phyloP scores from a whole-genome alignment of 2,329 filamentous ascomycete genomes.

The Cladophialophora psammophila region DNA sequence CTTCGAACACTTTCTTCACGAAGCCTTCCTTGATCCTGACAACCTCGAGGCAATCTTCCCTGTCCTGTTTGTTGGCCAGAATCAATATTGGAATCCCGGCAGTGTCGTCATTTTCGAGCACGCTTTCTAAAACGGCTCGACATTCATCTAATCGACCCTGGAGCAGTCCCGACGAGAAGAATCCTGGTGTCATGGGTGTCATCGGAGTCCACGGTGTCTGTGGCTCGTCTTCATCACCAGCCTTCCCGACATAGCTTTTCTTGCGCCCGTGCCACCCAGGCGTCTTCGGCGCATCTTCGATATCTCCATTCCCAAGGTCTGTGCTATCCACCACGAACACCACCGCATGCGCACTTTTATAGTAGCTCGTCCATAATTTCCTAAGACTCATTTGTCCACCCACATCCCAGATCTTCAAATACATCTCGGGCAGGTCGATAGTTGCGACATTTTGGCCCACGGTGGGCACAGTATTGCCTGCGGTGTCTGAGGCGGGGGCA shows the following conservation, averaged over 20 bases:
- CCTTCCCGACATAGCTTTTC: constrained; percentile 40
- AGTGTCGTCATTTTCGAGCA: constrained; percentile 84
- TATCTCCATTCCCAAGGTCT: constrained; percentile 77
- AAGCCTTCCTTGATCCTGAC: constrained; percentile 96
- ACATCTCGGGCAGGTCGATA: constrained; percentile 89
- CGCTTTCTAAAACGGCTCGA: constrained; percentile 84
- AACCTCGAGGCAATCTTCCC: constrained; percentile 96
- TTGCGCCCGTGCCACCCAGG: constrained; percentile 39
- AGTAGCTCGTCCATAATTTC: constrained; percentile 95
- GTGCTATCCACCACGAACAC: constrained; percentile 97
- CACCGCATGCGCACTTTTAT: constrained; percentile 90
- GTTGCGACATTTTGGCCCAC: constrained; percentile 97
- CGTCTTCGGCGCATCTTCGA: constrained; percentile 54
- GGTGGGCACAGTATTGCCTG: constrained; percentile 87
- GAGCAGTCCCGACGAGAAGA: constrained; percentile 34
- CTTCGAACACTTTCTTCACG: constrained; percentile 94
- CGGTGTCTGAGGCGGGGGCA: constrained; percentile 65
- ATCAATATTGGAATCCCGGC: constrained; percentile 91
- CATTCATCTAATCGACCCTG: constrained; percentile 81
- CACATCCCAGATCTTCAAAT: constrained; percentile 98
- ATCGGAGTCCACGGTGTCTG: constrained; percentile 48
- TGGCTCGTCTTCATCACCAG: constrained; percentile 40
- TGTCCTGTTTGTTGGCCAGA: constrained; percentile 95
- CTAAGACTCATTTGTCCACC: constrained; percentile 90
- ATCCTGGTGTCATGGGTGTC: constrained; percentile 47